A percentile compares a stretch with the other conserved stretches of the same genome.
phyloP scores from a whole-genome alignment of 257 asterid species.

The Solanum acaule region DNA sequence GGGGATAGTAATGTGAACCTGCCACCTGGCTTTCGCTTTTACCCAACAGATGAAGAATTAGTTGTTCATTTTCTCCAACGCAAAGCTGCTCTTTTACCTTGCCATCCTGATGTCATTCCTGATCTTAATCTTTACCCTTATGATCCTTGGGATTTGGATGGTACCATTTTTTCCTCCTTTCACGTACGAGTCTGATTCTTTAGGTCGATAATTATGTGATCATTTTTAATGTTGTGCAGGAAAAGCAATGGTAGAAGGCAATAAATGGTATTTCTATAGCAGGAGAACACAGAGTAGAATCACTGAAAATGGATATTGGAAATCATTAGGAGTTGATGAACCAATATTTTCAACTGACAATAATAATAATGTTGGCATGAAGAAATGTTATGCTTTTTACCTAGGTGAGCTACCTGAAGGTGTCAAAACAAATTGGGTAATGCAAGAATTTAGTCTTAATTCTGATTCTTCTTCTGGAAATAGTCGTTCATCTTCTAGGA shows the following conservation, averaged over 20 bases:
- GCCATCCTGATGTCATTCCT: slow-evolving; percentile 90
- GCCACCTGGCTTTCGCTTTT: slow-evolving; percentile 92
- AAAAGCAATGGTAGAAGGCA: slow-evolving; percentile 90
- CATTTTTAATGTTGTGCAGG: slow-evolving; percentile 22
- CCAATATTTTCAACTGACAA: slow-evolving; percentile 41
- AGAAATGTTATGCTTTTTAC: slow-evolving; percentile 53
- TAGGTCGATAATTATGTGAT: no score
- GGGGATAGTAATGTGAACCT: slow-evolving; percentile 56
- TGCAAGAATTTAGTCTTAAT: slow-evolving; percentile 67
- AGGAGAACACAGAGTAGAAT: slow-evolving; percentile 66
- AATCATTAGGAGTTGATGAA: slow-evolving; percentile 57
- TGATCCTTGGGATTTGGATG: slow-evolving; percentile 94
- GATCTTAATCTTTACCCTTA: slow-evolving; percentile 87
- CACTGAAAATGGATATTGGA: slow-evolving; percentile 77
- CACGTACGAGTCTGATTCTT: neutral
- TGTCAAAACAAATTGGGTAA: slow-evolving; percentile 65
- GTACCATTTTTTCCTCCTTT: slow-evolving; percentile 6
- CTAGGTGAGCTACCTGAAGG: slow-evolving; percentile 55
- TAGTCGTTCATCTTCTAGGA: slow-evolving; percentile 41
- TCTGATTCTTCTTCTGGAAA: slow-evolving; percentile 21
- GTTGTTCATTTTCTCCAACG: slow-evolving; percentile 97
- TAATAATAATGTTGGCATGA: slow-evolving; percentile 36
- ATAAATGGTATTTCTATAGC: slow-evolving; percentile 86
- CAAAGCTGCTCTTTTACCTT: slow-evolving; percentile 68
- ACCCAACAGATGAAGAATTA: slow-evolving; percentile 87